Conservation (phyloP, 441 rosid genomes). For the Oxalis stricta region DNA sequence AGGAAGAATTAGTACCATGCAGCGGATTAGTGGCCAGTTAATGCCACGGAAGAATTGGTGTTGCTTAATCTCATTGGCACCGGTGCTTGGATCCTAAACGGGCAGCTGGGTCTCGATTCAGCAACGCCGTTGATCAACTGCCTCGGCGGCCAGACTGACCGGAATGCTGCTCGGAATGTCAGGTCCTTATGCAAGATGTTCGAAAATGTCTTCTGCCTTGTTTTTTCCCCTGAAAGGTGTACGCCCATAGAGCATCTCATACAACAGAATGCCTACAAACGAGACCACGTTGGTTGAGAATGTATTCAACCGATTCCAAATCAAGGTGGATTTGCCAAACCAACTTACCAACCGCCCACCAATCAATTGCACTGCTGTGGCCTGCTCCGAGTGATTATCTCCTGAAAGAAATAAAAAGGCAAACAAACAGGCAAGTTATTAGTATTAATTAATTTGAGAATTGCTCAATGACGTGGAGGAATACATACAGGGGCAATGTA, state of each 20-base stretch:
- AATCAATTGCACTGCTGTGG: slow-evolving; percentile 95
- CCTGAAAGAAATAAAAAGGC: slow-evolving; percentile 36
- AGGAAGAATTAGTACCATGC: too few species aligned
- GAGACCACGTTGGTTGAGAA: not conserved
- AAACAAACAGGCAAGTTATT: too few species aligned
- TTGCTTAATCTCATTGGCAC: slow-evolving; percentile 61
- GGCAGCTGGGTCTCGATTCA: slow-evolving; percentile 73
- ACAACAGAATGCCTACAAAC: slow-evolving; percentile 60
- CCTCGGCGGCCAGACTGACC: slow-evolving; percentile 67
- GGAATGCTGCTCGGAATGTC: slow-evolving; percentile 54
- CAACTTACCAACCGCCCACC: slow-evolving; percentile 96
- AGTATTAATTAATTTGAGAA: too few species aligned
- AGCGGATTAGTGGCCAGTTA: slow-evolving; percentile 85
- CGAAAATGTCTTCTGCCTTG: slow-evolving; percentile 87
- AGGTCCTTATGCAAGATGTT: slow-evolving; percentile 83
- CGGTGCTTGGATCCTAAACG: slow-evolving; percentile 79
- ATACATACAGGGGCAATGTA: slow-evolving; percentile 62
- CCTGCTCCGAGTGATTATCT: slow-evolving; percentile 83
- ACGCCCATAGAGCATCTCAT: slow-evolving; percentile 91
- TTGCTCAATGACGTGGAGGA: not conserved
- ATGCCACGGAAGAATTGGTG: slow-evolving; percentile 73
- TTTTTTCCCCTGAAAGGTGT: slow-evolving; percentile 96
- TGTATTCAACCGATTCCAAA: not conserved
- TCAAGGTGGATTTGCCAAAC: too few species aligned
- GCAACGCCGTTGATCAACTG: slow-evolving; percentile 55